Conservation (phyloP, 2,329 filamentous ascomycete genomes). For the Pseudopithomyces chartarum region DNA sequence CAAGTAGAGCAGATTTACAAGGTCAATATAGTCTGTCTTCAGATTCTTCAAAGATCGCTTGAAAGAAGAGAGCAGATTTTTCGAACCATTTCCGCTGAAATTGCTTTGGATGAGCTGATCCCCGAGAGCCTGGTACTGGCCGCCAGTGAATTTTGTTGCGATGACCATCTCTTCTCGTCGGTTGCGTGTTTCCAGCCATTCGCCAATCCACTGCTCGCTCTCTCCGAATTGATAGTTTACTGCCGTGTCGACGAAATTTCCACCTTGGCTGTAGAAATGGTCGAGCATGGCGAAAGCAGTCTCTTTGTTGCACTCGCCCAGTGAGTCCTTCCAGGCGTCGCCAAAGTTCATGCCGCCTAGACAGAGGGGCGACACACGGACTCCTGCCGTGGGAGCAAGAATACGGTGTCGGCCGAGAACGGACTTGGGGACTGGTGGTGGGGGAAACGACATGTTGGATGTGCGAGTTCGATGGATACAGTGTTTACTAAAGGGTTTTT, state of each 20-base stretch:
- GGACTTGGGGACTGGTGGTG: slow-evolving; percentile 40
- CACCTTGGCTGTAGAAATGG: slow-evolving; percentile 67
- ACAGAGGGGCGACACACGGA: slow-evolving; percentile 55
- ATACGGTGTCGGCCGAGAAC: slow-evolving; percentile 69
- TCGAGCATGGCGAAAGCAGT: slow-evolving; percentile 69
- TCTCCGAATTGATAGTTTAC: slow-evolving; percentile 49
- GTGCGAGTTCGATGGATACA: not conserved
- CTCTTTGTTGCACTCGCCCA: slow-evolving; percentile 70
- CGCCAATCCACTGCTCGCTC: slow-evolving; percentile 50
- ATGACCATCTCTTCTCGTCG: slow-evolving; percentile 49
- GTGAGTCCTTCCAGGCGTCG: slow-evolving; percentile 58
- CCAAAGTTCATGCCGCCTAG: slow-evolving; percentile 72
- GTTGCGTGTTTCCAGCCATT: slow-evolving; percentile 48
- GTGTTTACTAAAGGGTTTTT: not conserved
- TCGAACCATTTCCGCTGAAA: slow-evolving; percentile 28
- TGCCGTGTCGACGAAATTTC: slow-evolving; percentile 75
- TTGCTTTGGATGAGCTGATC: slow-evolving; percentile 26
- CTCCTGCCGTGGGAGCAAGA: slow-evolving; percentile 67
- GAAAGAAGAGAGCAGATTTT: slow-evolving; percentile 29
- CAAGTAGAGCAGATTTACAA: slow-evolving; percentile 18
- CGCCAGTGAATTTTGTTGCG: slow-evolving; percentile 49
- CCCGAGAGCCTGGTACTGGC: slow-evolving; percentile 29
- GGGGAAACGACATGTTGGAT: slow-evolving; percentile 7
- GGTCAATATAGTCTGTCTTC: slow-evolving; percentile 69
- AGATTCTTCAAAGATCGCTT: slow-evolving; percentile 25